These are phyloP conservation scores for Phytophthora syringae DNA, from an alignment of 352 stramenopile species.

Conservation along the genomic window DNA sequence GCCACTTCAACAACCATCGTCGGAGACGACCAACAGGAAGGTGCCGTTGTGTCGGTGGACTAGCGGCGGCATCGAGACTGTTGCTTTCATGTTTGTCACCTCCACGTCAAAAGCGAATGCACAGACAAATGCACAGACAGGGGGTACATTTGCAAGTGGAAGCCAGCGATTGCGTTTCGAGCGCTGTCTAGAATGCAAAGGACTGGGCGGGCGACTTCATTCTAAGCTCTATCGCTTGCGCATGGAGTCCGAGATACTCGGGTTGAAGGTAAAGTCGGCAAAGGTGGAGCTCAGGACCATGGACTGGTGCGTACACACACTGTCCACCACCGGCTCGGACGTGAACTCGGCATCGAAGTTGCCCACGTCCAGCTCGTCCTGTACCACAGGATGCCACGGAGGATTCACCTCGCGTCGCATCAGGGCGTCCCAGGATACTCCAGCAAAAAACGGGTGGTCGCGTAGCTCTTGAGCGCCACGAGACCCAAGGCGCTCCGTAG, in stretches of 20 bases:
- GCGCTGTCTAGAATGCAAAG: constrained; percentile 15
- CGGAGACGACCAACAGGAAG: constrained; percentile 28
- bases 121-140: too few species aligned
- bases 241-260: constrained; percentile 62
- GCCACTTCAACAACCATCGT: constrained; percentile 18
- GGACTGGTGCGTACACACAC: constrained; percentile 73
- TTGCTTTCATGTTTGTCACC: too few species aligned
- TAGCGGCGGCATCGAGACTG: too few species aligned
- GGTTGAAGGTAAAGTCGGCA: constrained; percentile 81
- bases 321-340: constrained; percentile 76
- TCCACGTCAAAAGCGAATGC: too few species aligned
- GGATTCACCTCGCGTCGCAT: constrained; percentile 59
- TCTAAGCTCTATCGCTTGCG: constrained; percentile 44
- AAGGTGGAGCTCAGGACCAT: constrained; percentile 67
- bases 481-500: constrained; percentile 66
- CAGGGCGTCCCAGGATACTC: constrained; percentile 85
- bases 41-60: too few species aligned
- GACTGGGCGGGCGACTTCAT: constrained; percentile 13
- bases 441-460: constrained; percentile 86
- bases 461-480: constrained; percentile 73
- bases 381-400: constrained; percentile 70
- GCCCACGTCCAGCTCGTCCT: constrained; percentile 74
- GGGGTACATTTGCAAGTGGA: constrained; percentile 9
- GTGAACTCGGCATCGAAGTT: constrained; percentile 86
- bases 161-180: constrained; percentile 1